Evolutionary conservation across 192 early-diverging fungal genomes (phyloP).

Genomic region (Entrophospora sp.): DNA sequence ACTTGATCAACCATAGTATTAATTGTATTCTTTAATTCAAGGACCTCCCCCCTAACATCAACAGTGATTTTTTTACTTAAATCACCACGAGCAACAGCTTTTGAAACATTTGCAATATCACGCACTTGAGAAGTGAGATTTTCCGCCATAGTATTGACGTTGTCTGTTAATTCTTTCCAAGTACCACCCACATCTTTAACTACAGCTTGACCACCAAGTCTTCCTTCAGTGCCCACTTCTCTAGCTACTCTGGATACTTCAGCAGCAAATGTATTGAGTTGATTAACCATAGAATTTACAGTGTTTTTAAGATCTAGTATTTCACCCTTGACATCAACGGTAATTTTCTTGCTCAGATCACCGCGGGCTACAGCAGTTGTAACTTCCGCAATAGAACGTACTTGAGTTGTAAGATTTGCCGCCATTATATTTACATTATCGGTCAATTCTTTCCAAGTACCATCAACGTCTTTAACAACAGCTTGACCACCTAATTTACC

Average conservation of each 20-base stretch:
- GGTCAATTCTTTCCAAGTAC: constrained; percentile 59
- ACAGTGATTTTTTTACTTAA: constrained; percentile 51
- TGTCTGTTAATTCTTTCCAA: constrained; percentile 52
- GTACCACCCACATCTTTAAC: constrained; percentile 43
- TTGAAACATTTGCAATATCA: constrained; percentile 52
- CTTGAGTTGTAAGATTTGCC: constrained; percentile 43
- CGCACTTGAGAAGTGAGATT: constrained; percentile 52
- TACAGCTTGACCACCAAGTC: constrained; percentile 46
- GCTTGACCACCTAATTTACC: constrained; percentile 48
- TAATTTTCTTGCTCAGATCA: constrained; percentile 42
- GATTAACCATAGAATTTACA: constrained; percentile 49
- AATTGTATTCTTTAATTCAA: constrained; percentile 63
- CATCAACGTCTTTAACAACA: constrained; percentile 41
- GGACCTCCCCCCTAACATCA: constrained; percentile 60
- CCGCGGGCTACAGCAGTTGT: constrained; percentile 49
- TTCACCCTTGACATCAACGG: constrained; percentile 43
- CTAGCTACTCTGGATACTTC: constrained; percentile 61
- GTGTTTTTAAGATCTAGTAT: constrained; percentile 42
- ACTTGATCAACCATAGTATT: constrained; percentile 63
- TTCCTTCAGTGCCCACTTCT: constrained; percentile 57
- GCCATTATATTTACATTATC: constrained; percentile 60
- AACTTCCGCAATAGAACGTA: constrained; percentile 51
- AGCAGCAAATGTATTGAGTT: constrained; percentile 43
- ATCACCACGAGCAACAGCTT: constrained; percentile 51
- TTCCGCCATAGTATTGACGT: constrained; percentile 52